Base-by-base conservation (phyloP, 2,329 filamentous ascomycete species). In the Aspergillus ibericus region DNA sequence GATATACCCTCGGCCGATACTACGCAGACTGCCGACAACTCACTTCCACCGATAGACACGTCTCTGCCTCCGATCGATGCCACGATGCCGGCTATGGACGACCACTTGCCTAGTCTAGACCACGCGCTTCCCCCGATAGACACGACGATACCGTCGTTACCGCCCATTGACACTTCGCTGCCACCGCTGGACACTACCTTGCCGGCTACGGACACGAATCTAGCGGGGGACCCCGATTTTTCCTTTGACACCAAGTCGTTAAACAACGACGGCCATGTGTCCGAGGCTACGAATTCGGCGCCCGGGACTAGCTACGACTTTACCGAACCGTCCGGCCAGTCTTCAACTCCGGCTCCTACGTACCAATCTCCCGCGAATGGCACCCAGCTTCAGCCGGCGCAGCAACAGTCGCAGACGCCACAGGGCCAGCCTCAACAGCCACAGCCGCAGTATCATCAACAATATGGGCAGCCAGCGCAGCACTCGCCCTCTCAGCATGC, bases 351-450 rank as follows among this genome's bases (percentile, higher is more conserved):
- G 64, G 78, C 69, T 60, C 72, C 79, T 62, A 74, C 76, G 32
- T 80, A 80, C 63, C 78, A 80, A 15, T 74, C 77, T 56, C 70
- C 75, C 16, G 77, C 78, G 52, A 81, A 80, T 59, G 77, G 79
- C 40, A 56, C 49, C 52, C 60, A 55, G 63, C 49, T 52, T 44
- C 61, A 57, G 22, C 60, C 32, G 16, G 52, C n/a, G 48, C 77
- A 67, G 67, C 78, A 63, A 4, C 50, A 50, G 8, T 46, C 58
- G 50, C 58, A 57, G 13, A 13, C 18, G 57, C 40, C 40, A 18
- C 65, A 60, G 36, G 61, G 62, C 8, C 69, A 68, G 48, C 66
- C 64, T 47, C 48, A 79, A 29, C 56, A 72, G 75, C 67, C 81
- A 73, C 25, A 36, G 35, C 25, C 53, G 22, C 66, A 73, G 71